These are phyloP conservation scores for Amphicarpaea edgeworthii DNA, from an alignment of 306 rosid species.

Conservation along the genomic window DNA sequence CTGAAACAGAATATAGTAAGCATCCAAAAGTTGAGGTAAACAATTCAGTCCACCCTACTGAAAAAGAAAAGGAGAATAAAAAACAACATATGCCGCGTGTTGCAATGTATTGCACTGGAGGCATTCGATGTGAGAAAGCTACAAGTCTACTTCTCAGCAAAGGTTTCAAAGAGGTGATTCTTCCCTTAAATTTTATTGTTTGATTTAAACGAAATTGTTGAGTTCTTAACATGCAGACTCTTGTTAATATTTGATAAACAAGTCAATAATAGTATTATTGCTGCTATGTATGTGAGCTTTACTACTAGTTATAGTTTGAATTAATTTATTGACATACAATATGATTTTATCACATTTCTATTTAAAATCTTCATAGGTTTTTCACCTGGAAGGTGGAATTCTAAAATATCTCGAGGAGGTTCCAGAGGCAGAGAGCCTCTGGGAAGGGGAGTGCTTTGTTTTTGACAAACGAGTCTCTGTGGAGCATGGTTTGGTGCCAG, in stretches of 20 bases:
- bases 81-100: constrained; percentile 67
- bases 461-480: constrained; percentile 95
- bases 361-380: constrained; percentile 59
- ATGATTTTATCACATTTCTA: constrained; percentile 16
- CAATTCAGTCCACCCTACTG: constrained; percentile 49
- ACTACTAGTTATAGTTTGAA: neutral
- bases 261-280: neutral
- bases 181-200: constrained; percentile 19
- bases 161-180: constrained; percentile 90
- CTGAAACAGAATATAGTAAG: constrained; percentile 34
- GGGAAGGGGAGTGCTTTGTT: constrained; percentile 98
- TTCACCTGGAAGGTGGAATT: constrained; percentile 97
- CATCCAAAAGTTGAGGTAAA: constrained; percentile 40
- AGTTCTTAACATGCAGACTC: neutral
- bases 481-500: constrained; percentile 86
- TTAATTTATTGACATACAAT: neutral
- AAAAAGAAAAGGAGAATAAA: constrained; percentile 47
- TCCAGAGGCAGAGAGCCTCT: constrained; percentile 77
- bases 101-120: constrained; percentile 99
- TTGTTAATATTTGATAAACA: neutral
- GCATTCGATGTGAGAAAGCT: constrained; percentile 98
- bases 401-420: constrained; percentile 92
- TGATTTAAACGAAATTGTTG: neutral
- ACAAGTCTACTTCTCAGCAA: constrained; percentile 85
- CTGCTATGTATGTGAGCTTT: neutral